phyloP scores from a whole-genome alignment of 305 asterid genomes.

The Withania somnifera region DNA sequence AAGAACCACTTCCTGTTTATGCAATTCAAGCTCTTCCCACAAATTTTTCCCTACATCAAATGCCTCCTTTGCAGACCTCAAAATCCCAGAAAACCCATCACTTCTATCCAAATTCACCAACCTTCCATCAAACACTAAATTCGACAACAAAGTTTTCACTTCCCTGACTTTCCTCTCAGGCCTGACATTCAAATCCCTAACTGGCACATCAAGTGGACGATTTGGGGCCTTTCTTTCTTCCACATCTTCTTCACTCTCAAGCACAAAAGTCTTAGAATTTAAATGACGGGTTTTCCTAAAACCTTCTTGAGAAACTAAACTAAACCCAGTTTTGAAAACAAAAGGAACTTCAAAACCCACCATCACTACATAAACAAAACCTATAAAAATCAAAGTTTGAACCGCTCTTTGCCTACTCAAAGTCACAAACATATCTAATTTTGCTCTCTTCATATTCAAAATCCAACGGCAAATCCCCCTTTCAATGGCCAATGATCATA shows the following conservation, averaged over 20 bases:
- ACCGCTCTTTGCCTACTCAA: slow-evolving; percentile 41
- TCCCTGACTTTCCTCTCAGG: slow-evolving; percentile 30
- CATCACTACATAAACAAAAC: slow-evolving; percentile 37
- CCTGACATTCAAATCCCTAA: slow-evolving; percentile 14
- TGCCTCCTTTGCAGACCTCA: slow-evolving; percentile 60
- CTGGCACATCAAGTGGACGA: slow-evolving; percentile 7
- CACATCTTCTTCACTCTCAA: slow-evolving; percentile 14
- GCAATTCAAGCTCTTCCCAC: slow-evolving; percentile 59
- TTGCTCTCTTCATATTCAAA: slow-evolving; percentile 40
- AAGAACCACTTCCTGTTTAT: slow-evolving; percentile 7
- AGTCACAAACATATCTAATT: slow-evolving; percentile 32
- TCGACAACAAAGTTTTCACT: slow-evolving; percentile 32
- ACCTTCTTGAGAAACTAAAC: slow-evolving; percentile 26
- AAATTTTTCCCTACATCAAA: slow-evolving; percentile 50
- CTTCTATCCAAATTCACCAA: slow-evolving; percentile 26
- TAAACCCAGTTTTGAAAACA: slow-evolving; percentile 36
- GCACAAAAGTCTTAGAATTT: slow-evolving; percentile 17
- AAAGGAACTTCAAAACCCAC: slow-evolving; percentile 54
- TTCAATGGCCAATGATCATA: slow-evolving; percentile 8
- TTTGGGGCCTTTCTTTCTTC: slow-evolving; percentile 5
- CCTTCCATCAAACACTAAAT: slow-evolving; percentile 47
- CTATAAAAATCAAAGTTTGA: slow-evolving; percentile 33
- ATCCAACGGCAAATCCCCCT: background rate
- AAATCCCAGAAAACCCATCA: slow-evolving; percentile 35
- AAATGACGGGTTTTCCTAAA: slow-evolving; percentile 23